These are phyloP conservation scores for Brasenia schreberi DNA, from an alignment of 164 flowering plant species.

Conservation along the genomic window DNA sequence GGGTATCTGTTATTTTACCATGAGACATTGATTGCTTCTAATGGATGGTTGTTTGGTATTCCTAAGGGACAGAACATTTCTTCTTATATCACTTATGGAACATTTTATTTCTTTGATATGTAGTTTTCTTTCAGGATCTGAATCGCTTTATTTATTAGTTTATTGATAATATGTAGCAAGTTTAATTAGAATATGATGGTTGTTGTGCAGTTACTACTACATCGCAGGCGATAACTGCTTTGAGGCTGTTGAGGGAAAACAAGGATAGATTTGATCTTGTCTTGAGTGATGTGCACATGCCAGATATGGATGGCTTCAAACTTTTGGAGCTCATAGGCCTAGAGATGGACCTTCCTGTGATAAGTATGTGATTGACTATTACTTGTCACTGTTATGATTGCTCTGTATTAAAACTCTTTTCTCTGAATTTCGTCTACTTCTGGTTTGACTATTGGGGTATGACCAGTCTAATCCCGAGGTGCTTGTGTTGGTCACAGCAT, in stretches of 20 bases:
- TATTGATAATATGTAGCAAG: not conserved
- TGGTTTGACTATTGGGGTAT: not conserved
- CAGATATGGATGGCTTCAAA: constrained; percentile 93
- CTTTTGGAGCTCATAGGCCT: constrained; percentile 85
- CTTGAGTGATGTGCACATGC: constrained; percentile 88
- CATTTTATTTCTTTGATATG: too few relatives aligned
- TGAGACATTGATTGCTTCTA: not conserved
- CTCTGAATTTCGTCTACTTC: not conserved
- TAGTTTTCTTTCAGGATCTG: not conserved
- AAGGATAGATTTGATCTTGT: constrained; percentile 56
- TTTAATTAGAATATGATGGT: not conserved
- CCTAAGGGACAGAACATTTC: not conserved
- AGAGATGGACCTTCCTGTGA: constrained; percentile 94
- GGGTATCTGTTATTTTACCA: too few relatives aligned
- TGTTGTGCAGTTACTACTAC: constrained; percentile 55
- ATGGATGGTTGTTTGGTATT: not conserved
- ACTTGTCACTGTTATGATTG: not conserved
- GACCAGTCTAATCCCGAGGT: not conserved
- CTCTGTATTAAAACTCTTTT: not conserved
- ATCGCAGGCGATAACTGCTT: constrained; percentile 44
- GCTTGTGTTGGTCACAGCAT: not conserved
- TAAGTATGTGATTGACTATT: constrained; percentile 39
- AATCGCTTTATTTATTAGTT: not conserved
- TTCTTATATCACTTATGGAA: not conserved
- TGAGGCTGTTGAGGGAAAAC: constrained; percentile 64